Evolutionary conservation across 805 yeast species (phyloP).

Genomic region (Hanseniaspora singularis): DNA sequence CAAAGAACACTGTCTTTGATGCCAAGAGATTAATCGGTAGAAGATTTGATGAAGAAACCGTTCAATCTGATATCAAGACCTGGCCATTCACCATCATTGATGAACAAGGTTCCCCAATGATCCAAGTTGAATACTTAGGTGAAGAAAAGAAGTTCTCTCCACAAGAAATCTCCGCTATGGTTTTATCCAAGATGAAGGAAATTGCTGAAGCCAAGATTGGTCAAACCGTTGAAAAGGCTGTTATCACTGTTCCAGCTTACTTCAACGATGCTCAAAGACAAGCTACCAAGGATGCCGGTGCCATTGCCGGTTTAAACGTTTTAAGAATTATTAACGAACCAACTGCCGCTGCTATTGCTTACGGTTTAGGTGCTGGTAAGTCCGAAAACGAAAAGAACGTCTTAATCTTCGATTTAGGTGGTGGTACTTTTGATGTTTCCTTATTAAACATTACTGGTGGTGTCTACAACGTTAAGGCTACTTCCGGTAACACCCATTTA

Average conservation of each 20-base stretch:
- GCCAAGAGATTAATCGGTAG: constrained; percentile 76
- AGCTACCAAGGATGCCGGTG: constrained; percentile 75
- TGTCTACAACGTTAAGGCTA: constrained; percentile 92
- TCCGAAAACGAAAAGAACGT: constrained; percentile 76
- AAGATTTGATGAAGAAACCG: constrained; percentile 62
- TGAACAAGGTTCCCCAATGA: constrained; percentile 54
- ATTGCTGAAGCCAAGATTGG: constrained; percentile 70
- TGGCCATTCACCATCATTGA: constrained; percentile 71
- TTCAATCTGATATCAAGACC: constrained; percentile 81
- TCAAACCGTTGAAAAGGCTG: constrained; percentile 60
- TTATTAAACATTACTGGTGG: constrained; percentile 88
- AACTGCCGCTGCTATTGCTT: constrained; percentile 97
- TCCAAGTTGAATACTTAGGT: constrained; percentile 58
- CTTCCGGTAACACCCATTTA: constrained; percentile 98
- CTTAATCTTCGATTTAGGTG: constrained; percentile 91
- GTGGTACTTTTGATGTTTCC: constrained; percentile 98
- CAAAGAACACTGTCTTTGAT: constrained; percentile 65
- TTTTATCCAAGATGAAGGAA: constrained; percentile 70
- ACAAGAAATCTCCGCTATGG: constrained; percentile 67
- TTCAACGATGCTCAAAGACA: constrained; percentile 73
- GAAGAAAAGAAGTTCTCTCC: constrained; percentile 61
- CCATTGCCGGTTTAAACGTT: constrained; percentile 68
- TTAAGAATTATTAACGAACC: constrained; percentile 69
- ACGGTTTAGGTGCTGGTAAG: constrained; percentile 90
- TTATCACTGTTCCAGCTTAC: constrained; percentile 69